Conservation (phyloP, 768 basidiomycete genomes). For the Mycena galopus region DNA sequence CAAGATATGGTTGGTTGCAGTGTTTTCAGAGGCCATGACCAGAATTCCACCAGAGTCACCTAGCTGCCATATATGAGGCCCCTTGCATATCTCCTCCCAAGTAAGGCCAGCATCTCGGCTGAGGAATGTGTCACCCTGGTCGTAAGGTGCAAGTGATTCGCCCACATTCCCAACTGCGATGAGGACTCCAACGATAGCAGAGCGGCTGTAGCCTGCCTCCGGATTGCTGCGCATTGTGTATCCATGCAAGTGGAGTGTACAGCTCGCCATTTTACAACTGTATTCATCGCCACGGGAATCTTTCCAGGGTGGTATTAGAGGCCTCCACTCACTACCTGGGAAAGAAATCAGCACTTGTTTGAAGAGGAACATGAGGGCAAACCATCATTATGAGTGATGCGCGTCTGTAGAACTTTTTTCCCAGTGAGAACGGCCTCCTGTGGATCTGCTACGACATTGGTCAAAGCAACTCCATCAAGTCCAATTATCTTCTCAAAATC, state of each 20-base stretch:
- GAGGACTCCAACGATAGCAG: conserved; percentile 91
- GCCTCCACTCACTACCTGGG: conserved; percentile 92
- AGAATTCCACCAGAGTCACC: conserved; percentile 96
- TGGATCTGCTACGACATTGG: conserved; percentile 90
- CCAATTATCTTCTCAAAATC: conserved; percentile 99
- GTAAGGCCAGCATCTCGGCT: conserved; percentile 96
- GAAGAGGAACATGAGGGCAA: conserved; percentile 38
- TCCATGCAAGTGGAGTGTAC: conserved; percentile 92
- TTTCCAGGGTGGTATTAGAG: conserved; percentile 74
- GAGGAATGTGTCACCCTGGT: conserved; percentile 93
- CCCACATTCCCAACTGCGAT: conserved; percentile 98
- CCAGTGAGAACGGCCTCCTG: conserved; percentile 77
- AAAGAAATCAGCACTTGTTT: too few species aligned
- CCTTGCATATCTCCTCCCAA: conserved; percentile 98
- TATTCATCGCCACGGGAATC: conserved; percentile 86
- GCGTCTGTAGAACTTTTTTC: conserved; percentile 80
- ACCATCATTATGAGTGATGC: conserved; percentile 98
- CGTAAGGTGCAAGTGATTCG: conserved; percentile 81
- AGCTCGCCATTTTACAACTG: conserved; percentile 75
- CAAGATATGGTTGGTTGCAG: conserved; percentile 87
- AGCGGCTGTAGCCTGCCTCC: conserved; percentile 91
- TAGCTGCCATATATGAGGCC: conserved; percentile 97
- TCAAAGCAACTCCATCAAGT: conserved; percentile 92
- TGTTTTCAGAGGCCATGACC: conserved; percentile 94
- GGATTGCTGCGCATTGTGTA: conserved; percentile 93